These are phyloP conservation scores for Zopfochytrium polystomum DNA, from an alignment of 371 early-diverging fungal genomes.

Conservation along the genomic window DNA sequence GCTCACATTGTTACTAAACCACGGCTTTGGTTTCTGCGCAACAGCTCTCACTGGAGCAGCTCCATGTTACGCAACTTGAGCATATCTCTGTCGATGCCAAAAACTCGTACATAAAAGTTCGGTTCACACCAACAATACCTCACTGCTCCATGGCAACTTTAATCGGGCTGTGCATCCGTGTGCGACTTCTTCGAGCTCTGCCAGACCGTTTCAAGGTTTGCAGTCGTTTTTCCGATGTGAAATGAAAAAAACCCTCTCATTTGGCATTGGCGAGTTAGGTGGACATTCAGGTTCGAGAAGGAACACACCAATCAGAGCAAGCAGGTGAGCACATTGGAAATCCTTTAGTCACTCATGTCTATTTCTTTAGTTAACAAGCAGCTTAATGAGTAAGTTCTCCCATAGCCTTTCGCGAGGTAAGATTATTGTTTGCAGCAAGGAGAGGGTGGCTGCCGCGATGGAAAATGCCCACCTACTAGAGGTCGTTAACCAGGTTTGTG, in stretches of 20 bases:
- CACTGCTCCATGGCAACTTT: constrained; percentile 99
- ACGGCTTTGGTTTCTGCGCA: not conserved
- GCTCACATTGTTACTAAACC: too few relatives aligned
- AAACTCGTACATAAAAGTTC: constrained; percentile 63
- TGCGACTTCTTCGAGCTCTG: constrained; percentile 80
- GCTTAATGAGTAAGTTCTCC: constrained; percentile 71
- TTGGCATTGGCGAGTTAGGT: constrained; percentile 59
- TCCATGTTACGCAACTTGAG: constrained; percentile 85
- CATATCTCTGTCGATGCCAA: constrained; percentile 78
- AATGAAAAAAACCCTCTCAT: not conserved
- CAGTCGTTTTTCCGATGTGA: not conserved
- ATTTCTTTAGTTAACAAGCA: constrained; percentile 89
- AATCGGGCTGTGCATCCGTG: constrained; percentile 97
- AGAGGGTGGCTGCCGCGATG: constrained; percentile 97
- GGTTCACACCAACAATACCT: constrained; percentile 98
- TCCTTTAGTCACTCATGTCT: not conserved
- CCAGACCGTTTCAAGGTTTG: constrained; percentile 86
- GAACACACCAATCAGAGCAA: constrained; percentile 93
- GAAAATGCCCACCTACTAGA: constrained; percentile 92
- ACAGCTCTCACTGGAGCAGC: constrained; percentile 84
- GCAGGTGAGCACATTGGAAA: constrained; percentile 49
- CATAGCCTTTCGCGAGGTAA: not conserved
- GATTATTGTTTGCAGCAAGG: constrained; percentile 73
- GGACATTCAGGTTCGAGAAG: constrained; percentile 84
- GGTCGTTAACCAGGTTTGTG: constrained; percentile 79